Evolutionary conservation across 2,329 filamentous ascomycete genomes (phyloP).

Genomic region (Cercospora nicotianae): DNA sequence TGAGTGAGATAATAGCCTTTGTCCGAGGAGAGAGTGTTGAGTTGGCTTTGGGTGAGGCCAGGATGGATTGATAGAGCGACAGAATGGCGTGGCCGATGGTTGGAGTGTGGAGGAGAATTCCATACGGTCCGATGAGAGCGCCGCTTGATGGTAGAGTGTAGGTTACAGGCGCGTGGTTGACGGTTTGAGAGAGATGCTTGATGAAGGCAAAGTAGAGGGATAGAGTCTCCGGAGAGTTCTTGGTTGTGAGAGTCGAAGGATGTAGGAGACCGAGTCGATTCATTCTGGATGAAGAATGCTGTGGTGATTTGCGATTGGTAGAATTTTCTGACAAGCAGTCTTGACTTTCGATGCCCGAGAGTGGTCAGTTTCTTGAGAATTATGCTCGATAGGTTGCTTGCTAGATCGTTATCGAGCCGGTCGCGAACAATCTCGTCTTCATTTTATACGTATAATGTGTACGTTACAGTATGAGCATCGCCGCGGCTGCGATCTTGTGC

Average conservation of each 20-base stretch:
- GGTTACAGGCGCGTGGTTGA: conserved; percentile 14
- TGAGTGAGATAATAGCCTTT: conserved; percentile 17
- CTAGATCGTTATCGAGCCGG: background rate
- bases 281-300: background rate
- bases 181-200: background rate
- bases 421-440: background rate
- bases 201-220: conserved; percentile 21
- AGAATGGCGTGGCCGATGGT: conserved; percentile 16
- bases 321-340: background rate
- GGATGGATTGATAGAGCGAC: conserved; percentile 10
- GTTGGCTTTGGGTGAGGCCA: conserved; percentile 5
- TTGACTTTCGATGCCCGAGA: too few species aligned
- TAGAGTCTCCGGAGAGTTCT: conserved; percentile 19
- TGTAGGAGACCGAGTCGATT: conserved; percentile 23
- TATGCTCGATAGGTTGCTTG: background rate
- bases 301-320: background rate
- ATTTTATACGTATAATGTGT: background rate
- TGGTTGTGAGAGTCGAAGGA: conserved; percentile 21
- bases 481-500: background rate
- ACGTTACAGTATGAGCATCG: background rate
- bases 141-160: conserved; percentile 17
- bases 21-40: conserved; percentile 4
- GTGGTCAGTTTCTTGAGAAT: background rate
- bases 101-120: conserved; percentile 18
- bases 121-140: conserved; percentile 20